Evolutionary conservation across 306 rosid species (phyloP).

Genomic region (Quercus suber): DNA sequence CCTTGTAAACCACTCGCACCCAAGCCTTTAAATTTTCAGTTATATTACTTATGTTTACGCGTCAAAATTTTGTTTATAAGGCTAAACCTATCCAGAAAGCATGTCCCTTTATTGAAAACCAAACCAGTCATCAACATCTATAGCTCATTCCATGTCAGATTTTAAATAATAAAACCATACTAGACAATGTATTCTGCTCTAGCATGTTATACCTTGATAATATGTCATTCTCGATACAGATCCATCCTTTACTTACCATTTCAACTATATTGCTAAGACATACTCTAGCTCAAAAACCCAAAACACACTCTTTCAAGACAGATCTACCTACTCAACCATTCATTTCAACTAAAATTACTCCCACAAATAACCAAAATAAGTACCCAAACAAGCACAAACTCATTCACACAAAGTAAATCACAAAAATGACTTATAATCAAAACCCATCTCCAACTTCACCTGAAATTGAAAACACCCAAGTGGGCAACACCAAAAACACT

Average conservation of each 20-base stretch:
- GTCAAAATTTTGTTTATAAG: not conserved
- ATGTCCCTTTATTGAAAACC: not conserved
- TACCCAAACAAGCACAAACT: not conserved
- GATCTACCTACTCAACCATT: constrained; percentile 41
- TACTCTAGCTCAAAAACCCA: constrained; percentile 22
- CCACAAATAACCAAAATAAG: not conserved
- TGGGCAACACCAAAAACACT: not conserved
- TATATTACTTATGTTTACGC: not conserved
- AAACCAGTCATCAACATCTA: not conserved
- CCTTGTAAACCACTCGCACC: not conserved
- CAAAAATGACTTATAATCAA: not conserved
- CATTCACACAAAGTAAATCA: not conserved
- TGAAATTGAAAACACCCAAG: not conserved
- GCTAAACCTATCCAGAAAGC: not conserved
- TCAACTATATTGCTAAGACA: not conserved
- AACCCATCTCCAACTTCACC: constrained; percentile 14
- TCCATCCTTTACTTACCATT: not conserved
- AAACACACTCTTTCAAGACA: constrained; percentile 26
- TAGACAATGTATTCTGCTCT: not conserved
- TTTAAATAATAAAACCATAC: not conserved
- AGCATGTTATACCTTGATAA: not conserved
- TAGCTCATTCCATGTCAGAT: not conserved
- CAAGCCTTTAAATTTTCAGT: not conserved
- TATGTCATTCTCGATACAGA: constrained; percentile 4
- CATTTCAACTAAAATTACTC: constrained; percentile 8